Evolutionary conservation across 805 yeast genomes (phyloP), one percentile per base, ranked within the genome.

Genomic region (Saccharomycopsis selenospora): DNA sequence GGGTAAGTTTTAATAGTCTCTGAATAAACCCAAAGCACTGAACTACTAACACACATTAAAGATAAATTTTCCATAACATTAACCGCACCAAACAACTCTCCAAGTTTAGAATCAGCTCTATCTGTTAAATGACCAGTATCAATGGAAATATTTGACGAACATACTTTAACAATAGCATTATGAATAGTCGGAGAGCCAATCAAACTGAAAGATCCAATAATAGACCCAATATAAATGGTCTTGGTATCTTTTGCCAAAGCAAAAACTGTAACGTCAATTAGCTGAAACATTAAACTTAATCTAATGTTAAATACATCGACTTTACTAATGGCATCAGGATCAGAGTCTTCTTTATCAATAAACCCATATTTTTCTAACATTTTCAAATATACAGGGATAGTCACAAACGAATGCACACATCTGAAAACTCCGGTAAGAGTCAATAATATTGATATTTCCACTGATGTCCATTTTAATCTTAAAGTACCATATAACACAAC

Each of bases 1-100:
- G 38, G 38, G 17, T 33, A 14, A 6, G 38, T 33, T 33, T 33
- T 33, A 42, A 33, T 48, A 29, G 45, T 51, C 50, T 33, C 23
- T 13, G 45, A 14, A 43, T 41, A 56, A 48, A 24, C 55, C 41
- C 22, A 41, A n/a, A 33, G 20, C 6, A 38, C 18, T 8, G 27
- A 22, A 23, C 36, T 27, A 11, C 28, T 36, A 20, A 43, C 38
- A 6, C 73, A 48, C 51, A 81, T 64, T 50, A 67, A 62, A 3
- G 74, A 61, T 0, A 74, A 43, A 54, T 77, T 80, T 58, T 79
- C 76, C 14, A 82, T 59, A 44, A 84, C 60, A 0, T 87, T 77
- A 40, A 83, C 61, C 0, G 82, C 87, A 7, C 91, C 89, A 64
- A 82, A 83, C 14, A 81, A 68, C 61, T 82, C 88, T 14, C 95